Percentiles rank a stretch among this genome's conserved stretches.
Conservation (phyloP, 2,329 filamentous ascomycete genomes). For the Cladosporium phlei region DNA sequence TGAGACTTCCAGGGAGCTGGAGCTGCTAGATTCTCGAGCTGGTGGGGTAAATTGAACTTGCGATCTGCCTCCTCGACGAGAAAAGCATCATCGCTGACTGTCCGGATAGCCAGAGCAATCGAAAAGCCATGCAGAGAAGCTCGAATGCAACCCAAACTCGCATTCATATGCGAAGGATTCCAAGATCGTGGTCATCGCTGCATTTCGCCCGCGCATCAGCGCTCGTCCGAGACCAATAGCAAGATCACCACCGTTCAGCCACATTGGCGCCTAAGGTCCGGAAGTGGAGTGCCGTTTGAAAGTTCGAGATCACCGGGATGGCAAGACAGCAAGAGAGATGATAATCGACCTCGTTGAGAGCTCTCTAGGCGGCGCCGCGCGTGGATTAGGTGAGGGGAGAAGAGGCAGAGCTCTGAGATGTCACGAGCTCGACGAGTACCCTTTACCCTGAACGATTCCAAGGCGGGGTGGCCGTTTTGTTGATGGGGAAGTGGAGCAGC, state of each 20-base stretch:
- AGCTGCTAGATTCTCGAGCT: no score
- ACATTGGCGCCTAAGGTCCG: slow-evolving; percentile 2
- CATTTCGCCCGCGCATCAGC: background rate
- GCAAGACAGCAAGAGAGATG: no score
- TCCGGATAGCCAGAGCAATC: no score
- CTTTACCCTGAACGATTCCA: no score
- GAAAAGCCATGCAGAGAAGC: background rate
- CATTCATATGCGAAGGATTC: slow-evolving; percentile 4
- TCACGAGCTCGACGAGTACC: no score
- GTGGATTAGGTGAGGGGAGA: background rate
- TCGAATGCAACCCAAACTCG: background rate
- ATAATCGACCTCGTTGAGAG: no score
- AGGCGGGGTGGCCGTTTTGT: background rate
- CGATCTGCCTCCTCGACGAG: no score
- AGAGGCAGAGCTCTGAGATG: background rate
- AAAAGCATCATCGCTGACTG: no score
- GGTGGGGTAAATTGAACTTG: no score
- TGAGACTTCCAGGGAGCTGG: background rate
- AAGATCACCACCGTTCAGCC: background rate
- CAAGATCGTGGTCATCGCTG: no score
- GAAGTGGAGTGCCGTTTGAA: background rate
- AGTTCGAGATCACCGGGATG: background rate
- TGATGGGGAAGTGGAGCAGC: slow-evolving; percentile 1
- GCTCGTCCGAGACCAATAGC: slow-evolving; percentile 9
- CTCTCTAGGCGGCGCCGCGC: no score